Evolutionary conservation across 371 early-diverging fungal genomes (phyloP).

Genomic region (Lichtheimia ornata): DNA sequence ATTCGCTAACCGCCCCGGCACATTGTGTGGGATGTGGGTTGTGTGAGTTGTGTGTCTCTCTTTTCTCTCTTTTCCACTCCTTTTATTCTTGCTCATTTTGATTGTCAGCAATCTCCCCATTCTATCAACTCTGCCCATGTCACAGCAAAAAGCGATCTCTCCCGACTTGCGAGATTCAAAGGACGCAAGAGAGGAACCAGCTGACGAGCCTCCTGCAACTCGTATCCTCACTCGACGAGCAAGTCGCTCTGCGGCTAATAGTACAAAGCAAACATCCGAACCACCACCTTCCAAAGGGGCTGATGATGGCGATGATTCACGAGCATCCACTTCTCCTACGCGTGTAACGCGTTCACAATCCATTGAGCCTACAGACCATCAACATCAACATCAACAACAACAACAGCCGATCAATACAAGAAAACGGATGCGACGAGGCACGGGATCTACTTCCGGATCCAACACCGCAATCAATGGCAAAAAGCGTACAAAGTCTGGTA

Average conservation of each 20-base stretch:
- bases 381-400: slow-evolving; percentile 1
- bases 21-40: neutral
- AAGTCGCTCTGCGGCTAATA: slow-evolving; percentile 19
- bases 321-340: neutral
- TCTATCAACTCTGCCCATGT: slow-evolving; percentile 8
- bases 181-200: slow-evolving; percentile 3
- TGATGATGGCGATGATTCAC: slow-evolving; percentile 5
- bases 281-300: neutral
- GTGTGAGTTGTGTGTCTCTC: neutral
- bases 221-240: slow-evolving; percentile 24
- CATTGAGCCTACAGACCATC: slow-evolving; percentile 7
- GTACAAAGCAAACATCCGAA: neutral
- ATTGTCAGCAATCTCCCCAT: slow-evolving; percentile 7
- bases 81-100: neutral
- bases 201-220: slow-evolving; percentile 10
- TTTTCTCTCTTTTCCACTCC: neutral
- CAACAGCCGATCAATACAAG: slow-evolving; percentile 10
- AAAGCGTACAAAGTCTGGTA: slow-evolving; percentile 5
- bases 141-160: slow-evolving; percentile 11
- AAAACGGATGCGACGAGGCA: slow-evolving; percentile 10
- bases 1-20: neutral
- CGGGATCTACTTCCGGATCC: neutral
- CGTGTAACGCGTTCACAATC: slow-evolving; percentile 29
- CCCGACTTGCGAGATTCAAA: slow-evolving; percentile 15
- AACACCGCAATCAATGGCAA: neutral